phyloP scores from a whole-genome alignment of 129 eudicot species.

The Helichrysum umbraculigerum region DNA sequence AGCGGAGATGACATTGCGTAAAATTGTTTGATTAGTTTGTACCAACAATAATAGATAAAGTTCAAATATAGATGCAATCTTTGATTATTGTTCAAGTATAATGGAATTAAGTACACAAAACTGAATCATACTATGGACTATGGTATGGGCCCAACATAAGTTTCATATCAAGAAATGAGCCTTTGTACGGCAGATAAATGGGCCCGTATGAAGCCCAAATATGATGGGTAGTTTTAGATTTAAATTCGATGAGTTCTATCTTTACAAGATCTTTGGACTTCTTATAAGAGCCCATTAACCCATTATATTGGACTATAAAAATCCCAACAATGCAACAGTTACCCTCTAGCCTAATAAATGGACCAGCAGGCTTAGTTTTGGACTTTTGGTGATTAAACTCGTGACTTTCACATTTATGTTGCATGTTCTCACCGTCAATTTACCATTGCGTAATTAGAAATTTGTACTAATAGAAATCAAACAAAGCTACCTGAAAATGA shows the following conservation, averaged over 20 bases:
- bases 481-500: too few relatives aligned
- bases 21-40: too few relatives aligned
- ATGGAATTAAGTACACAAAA: not conserved
- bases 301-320: not conserved
- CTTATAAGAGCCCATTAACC: not conserved
- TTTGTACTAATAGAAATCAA: too few relatives aligned
- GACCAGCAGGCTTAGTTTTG: too few relatives aligned
- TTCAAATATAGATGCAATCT: too few relatives aligned
- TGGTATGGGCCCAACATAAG: not conserved
- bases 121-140: not conserved
- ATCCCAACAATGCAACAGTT: not conserved
- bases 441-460: too few relatives aligned
- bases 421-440: too few relatives aligned
- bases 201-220: not conserved
- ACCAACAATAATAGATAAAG: too few relatives aligned
- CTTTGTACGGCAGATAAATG: not conserved
- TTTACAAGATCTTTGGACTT: not conserved
- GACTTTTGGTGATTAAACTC: too few relatives aligned
- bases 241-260: not conserved
- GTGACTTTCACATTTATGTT: too few relatives aligned
- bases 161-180: not conserved
- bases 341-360: too few relatives aligned
- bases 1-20: rapidly evolving
- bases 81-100: not conserved
- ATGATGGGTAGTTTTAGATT: not conserved